Conservation (phyloP, 2,329 filamentous ascomycete species). For the Berkeleyomyces basicola region DNA sequence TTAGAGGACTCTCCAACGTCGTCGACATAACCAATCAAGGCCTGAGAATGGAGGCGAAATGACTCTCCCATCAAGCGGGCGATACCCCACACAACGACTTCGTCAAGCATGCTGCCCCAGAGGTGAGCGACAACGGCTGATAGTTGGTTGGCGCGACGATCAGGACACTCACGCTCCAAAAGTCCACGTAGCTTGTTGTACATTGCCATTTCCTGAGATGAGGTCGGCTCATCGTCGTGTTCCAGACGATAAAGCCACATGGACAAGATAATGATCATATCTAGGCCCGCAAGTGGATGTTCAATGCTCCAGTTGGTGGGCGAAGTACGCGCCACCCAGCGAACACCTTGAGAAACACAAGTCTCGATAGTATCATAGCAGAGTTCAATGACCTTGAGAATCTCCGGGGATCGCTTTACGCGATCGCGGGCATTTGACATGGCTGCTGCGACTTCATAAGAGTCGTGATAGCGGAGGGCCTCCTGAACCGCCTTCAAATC, state of each 20-base stretch:
- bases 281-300: conserved; percentile 88
- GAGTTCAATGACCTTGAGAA: conserved; percentile 96
- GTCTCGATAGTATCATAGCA: conserved; percentile 98
- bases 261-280: conserved; percentile 94
- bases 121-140: conserved; percentile 90
- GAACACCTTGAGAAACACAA: conserved; percentile 80
- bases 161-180: conserved; percentile 38
- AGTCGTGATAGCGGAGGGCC: conserved; percentile 89
- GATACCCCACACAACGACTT: conserved; percentile 97
- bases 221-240: conserved; percentile 81
- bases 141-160: conserved; percentile 49
- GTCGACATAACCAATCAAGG: conserved; percentile 86
- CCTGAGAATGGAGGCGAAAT: conserved; percentile 91
- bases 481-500: conserved; percentile 94
- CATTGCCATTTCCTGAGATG: conserved; percentile 71
- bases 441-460: conserved; percentile 87
- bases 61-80: conserved; percentile 95
- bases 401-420: conserved; percentile 87
- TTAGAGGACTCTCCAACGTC: conserved; percentile 55
- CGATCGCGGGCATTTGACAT: conserved; percentile 91
- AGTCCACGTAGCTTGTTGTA: conserved; percentile 83
- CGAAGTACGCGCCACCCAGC: conserved; percentile 94
- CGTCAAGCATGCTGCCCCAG: conserved; percentile 96
- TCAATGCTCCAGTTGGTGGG: conserved; percentile 99
- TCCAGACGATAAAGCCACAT: conserved; percentile 98